phyloP scores from a whole-genome alignment of 169 alveolate genomes.

The Plasmodium malariae region DNA sequence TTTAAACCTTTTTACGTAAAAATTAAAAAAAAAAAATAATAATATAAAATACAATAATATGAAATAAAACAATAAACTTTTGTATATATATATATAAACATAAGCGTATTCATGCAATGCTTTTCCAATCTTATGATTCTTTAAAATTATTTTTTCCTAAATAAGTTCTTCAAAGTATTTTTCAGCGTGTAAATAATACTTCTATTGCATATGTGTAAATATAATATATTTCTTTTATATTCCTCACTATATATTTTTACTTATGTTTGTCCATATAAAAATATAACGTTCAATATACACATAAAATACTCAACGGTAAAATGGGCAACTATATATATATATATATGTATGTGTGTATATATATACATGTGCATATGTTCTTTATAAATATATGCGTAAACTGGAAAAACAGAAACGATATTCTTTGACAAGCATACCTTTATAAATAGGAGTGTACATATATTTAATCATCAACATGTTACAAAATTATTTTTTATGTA shows the following conservation, averaged over 20 bases:
- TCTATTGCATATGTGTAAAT: too few relatives aligned
- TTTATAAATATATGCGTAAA: not conserved
- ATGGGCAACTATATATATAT: not conserved
- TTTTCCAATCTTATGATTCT: not conserved
- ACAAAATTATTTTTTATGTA: not conserved
- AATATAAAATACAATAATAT: not conserved
- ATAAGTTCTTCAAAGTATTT: not conserved
- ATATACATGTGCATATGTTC: not conserved
- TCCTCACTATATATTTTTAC: too few relatives aligned
- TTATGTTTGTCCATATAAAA: too few relatives aligned
- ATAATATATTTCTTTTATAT: too few relatives aligned
- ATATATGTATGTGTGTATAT: not conserved
- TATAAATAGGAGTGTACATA: conserved; percentile 5
- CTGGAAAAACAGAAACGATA: not conserved
- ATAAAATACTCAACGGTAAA: not conserved
- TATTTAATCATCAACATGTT: not conserved
- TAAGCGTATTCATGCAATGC: not conserved
- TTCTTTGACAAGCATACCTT: conserved; percentile 14
- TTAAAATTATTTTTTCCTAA: not conserved
- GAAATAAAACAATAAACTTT: not conserved
- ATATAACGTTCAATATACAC: too few relatives aligned
- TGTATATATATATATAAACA: not conserved
- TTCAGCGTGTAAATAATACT: not conserved
- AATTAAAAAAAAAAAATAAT: not conserved
- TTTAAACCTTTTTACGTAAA: not conserved